Base-by-base conservation (phyloP, 805 yeast species). In the Spathaspora sp. region DNA sequence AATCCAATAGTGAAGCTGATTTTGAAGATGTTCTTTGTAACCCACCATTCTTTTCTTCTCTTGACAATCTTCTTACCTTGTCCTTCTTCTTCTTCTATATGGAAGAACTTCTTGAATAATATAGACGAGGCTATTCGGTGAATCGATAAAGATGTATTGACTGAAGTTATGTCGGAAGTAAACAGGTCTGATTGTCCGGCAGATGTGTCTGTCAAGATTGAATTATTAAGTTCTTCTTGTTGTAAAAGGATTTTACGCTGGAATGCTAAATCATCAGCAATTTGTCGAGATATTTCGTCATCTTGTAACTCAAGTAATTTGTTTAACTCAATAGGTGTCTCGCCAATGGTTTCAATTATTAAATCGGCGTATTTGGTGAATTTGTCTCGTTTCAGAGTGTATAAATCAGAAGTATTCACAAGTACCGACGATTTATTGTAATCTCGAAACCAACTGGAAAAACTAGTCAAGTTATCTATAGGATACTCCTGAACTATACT, bases 1-100 rank as follows among this genome's bases (percentile, higher is more conserved):
- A 73, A 61, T 0, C 78, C 78, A 28, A 73, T 64, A 1, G 76
- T 67, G 49, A 72, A 55, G 44, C 76, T 70, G 26, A 72, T 48
- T 49, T 62, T 66, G 55, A 68, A 68, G 17, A 73, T 50, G 38
- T 61, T 61, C 23, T 55, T 54, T 20, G 57, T 16, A 23, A 50
- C 48, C 48, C 43, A 48, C 49, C 49, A 49, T 40, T 50, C 48
- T 42, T 58, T 57, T 20, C 57, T 56, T 8, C 58, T 43, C 26
- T 48, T 47, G 17, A 47, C 39, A 14, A 52, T n/a, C 47, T 50
- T 55, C 28, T 46, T 52, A 7, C 17, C 46, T 1, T 54, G 52
- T 38, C 53, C 46, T 3, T 48, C 49, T 8, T 49, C 51, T 11
- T 54, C 55, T 23, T 29, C 32, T 16, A 48, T 48, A 16, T 49